phyloP scores from a whole-genome alignment of 306 rosid species.

The Astragalus membranaceus region DNA sequence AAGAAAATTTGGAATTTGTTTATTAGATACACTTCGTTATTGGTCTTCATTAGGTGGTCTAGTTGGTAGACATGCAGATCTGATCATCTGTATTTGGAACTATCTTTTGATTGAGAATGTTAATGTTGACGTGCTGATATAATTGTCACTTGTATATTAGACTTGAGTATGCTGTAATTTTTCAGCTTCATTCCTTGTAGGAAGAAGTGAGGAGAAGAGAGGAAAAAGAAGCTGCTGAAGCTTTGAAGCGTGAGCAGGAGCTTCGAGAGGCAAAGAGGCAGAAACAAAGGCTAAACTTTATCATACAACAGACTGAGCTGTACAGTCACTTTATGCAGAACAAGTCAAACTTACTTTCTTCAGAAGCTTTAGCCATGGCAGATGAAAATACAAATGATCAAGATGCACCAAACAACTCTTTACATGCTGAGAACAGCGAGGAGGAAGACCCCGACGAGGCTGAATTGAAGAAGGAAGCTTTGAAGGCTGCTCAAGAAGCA shows the following conservation, averaged over 20 bases:
- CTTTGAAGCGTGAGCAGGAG: conserved; percentile 91
- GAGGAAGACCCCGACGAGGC: conserved; percentile 90
- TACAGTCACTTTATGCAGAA: conserved; percentile 99
- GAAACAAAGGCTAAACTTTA: conserved; percentile 96
- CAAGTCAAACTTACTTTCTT: conserved; percentile 64
- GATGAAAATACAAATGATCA: conserved; percentile 49
- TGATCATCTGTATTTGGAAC: neutral
- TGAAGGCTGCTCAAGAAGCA: conserved; percentile 99
- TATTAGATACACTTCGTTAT: neutral
- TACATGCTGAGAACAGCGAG: conserved; percentile 40
- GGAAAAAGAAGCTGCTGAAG: conserved; percentile 98
- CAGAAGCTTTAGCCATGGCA: conserved; percentile 49
- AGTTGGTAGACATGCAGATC: neutral
- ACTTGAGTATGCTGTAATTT: conserved; percentile 3
- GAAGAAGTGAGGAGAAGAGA: conserved; percentile 86
- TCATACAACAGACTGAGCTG: conserved; percentile 95
- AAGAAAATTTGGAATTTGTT: conserved; percentile 7
- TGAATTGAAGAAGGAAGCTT: conserved; percentile 85
- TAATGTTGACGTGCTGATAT: neutral
- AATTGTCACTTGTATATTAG: conserved; percentile 3
- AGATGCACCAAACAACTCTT: conserved; percentile 36
- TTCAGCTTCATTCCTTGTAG: conserved; percentile 34
- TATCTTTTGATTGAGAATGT: neutral
- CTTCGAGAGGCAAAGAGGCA: conserved; percentile 98
- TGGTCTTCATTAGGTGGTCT: neutral